A percentile compares a stretch with the other conserved stretches of the same genome.
phyloP scores from a whole-genome alignment of 2,329 filamentous ascomycete species.

The Neoascochyta sp. region DNA sequence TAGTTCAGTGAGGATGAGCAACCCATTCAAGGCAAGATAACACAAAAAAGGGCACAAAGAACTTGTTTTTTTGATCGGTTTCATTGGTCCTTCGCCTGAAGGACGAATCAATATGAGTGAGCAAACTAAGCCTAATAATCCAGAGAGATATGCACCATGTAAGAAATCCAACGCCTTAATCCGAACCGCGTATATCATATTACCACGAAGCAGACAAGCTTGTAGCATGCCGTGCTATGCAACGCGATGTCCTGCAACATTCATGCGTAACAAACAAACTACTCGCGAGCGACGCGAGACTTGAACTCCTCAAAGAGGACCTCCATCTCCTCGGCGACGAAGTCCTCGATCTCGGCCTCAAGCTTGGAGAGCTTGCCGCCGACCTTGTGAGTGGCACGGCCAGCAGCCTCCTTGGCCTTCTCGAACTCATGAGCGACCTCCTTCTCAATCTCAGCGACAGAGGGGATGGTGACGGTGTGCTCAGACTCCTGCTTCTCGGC shows the following conservation, averaged over 20 bases:
- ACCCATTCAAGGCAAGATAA: background rate
- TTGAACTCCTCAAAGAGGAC: slow-evolving; percentile 54
- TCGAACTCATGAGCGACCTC: slow-evolving; percentile 35
- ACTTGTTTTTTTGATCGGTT: slow-evolving; percentile 4
- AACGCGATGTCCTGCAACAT: slow-evolving; percentile 3
- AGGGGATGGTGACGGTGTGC: slow-evolving; percentile 38
- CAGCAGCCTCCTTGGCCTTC: slow-evolving; percentile 36
- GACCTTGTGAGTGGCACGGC: slow-evolving; percentile 42
- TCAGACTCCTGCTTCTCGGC: slow-evolving; percentile 37
- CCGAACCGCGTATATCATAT: slow-evolving; percentile 7
- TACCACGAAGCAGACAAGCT: slow-evolving; percentile 4
- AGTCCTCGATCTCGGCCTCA: slow-evolving; percentile 44
- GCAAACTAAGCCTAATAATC: slow-evolving; percentile 9
- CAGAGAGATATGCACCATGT: slow-evolving; percentile 14
- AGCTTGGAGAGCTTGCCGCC: slow-evolving; percentile 48
- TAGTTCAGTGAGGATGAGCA: background rate
- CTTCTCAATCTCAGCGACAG: slow-evolving; percentile 35
- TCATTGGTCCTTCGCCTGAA: slow-evolving; percentile 3
- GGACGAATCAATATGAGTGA: slow-evolving; percentile 1
- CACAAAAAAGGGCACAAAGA: background rate
- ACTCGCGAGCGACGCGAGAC: slow-evolving; percentile 36
- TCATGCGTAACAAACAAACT: slow-evolving; percentile 6
- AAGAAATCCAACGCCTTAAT: slow-evolving; percentile 6
- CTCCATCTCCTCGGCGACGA: slow-evolving; percentile 49
- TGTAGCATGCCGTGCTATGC: slow-evolving; percentile 6